Evolutionary conservation across 495 filamentous ascomycete species (phyloP), one percentile per base, ranked within the genome.

Genomic region (Xylaria bambusicola): DNA sequence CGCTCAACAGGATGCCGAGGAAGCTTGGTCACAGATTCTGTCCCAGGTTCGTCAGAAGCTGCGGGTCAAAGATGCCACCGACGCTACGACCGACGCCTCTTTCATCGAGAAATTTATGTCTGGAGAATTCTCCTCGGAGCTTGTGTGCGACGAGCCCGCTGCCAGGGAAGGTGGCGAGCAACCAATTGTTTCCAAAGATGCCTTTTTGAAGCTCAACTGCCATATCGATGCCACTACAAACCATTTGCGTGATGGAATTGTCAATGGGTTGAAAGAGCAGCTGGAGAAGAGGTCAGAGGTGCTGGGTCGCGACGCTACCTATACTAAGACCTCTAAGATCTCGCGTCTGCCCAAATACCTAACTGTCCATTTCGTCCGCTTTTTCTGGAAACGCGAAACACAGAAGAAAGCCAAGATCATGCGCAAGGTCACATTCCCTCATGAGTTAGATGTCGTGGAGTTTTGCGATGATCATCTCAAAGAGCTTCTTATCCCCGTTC

Each of bases 351-450:
- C 94, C 12, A 97, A 95, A 69, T 97, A 98, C 62, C 81, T 98
- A 27, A 93, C 94, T 13, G 92, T 98, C 5, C 94, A 98, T 70
- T 97, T 98, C 69, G 90, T 98, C 60, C 92, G 94, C 60, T 98
- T 98, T 77, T 97, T 90, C 79, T 98, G 95, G 95, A 93, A 95
- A 71, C 83, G 88, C 18, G 90, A 93, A 57, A 90, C 89, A 7
- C 86, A 93, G 70, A 98, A 98, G 82, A 98, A 98, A 78, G 91
- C 93, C 54, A 98, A 98, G 83, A 98, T 98, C 67, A 92, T 98
- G 92, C 89, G 92, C 64, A 98, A 97, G 73, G 94, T 98, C 44
- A 92, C 90, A 0, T 98, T 98, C 72, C 93, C 93, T 17, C 84
- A 86, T 46, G 95, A 98, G 73, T 78, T 98, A 23, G 94, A 98